phyloP scores from a whole-genome alignment of 768 basidiomycete species.

The Exsudoporus frostii region DNA sequence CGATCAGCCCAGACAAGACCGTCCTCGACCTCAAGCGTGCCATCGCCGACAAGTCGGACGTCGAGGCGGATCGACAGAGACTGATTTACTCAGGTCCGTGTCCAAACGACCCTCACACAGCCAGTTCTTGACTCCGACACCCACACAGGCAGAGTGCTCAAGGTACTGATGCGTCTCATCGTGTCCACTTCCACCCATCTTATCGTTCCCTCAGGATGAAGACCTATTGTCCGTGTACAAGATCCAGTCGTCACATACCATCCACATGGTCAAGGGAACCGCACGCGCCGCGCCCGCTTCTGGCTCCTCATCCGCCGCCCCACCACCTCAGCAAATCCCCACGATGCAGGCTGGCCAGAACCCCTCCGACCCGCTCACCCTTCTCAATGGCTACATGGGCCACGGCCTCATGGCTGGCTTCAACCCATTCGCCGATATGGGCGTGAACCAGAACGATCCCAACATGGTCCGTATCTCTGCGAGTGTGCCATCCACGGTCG shows the following conservation, averaged over 20 bases:
- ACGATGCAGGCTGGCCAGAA: constrained; percentile 92
- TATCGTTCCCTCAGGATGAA: constrained; percentile 58
- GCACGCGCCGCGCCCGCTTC: constrained; percentile 39
- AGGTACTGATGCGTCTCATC: constrained; percentile 38
- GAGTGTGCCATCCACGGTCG: neutral
- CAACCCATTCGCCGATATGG: constrained; percentile 92
- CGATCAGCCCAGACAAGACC: constrained; percentile 77
- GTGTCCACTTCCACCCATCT: neutral
- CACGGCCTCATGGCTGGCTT: constrained; percentile 80
- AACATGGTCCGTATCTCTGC: constrained; percentile 67
- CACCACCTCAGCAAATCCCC: constrained; percentile 51
- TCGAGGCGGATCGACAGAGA: constrained; percentile 82
- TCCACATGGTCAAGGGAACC: constrained; percentile 92
- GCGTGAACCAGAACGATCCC: constrained; percentile 87
- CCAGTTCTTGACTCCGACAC: neutral
- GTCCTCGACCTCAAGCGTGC: constrained; percentile 89
- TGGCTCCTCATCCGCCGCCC: constrained; percentile 40
- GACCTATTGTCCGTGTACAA: constrained; percentile 83
- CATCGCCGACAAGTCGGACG: constrained; percentile 82
- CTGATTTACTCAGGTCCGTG: constrained; percentile 85
- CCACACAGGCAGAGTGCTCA: constrained; percentile 62
- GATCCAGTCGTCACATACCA: constrained; percentile 83
- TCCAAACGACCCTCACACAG: constrained; percentile 3
- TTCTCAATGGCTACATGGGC: constrained; percentile 72
- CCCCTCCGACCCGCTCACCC: constrained; percentile 80